Evolutionary conservation across 2,329 filamentous ascomycete species (phyloP).

Genomic region (Verticillium dahliae): DNA sequence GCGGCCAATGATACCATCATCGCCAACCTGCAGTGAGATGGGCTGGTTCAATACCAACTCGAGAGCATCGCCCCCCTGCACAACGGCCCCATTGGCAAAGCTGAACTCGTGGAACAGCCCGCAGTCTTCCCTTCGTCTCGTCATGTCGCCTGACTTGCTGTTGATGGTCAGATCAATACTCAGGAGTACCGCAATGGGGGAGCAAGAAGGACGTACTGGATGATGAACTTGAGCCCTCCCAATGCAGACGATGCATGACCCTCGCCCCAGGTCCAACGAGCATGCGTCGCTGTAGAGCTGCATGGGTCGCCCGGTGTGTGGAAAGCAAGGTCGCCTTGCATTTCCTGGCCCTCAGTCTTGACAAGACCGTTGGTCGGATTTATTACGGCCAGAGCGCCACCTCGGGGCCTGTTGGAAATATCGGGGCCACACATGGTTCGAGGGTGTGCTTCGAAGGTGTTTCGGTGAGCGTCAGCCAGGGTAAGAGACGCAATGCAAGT

Average conservation of each 20-base stretch:
- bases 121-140: conserved; percentile 29
- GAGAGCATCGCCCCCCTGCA: conserved; percentile 11
- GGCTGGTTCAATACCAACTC: conserved; percentile 29
- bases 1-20: conserved; percentile 40
- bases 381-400: conserved; percentile 40
- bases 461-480: not conserved
- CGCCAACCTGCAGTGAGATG: conserved; percentile 36
- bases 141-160: conserved; percentile 37
- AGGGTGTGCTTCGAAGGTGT: not conserved
- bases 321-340: conserved; percentile 34
- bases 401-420: conserved; percentile 29
- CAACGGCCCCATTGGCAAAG: conserved; percentile 14
- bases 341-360: not conserved
- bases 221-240: conserved; percentile 27
- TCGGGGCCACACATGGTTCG: conserved; percentile 39
- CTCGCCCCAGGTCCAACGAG: conserved; percentile 27
- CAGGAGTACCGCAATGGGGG: not conserved
- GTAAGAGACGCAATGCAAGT: no score
- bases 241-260: not conserved
- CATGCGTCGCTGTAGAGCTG: conserved; percentile 33
- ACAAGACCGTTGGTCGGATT: conserved; percentile 13
- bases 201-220: conserved; percentile 30
- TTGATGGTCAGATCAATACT: not conserved
- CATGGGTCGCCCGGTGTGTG: conserved; percentile 31
- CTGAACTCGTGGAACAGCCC: conserved; percentile 33